Evolutionary conservation across 148 eudicot genomes (phyloP), one percentile per base, ranked within the genome.

Genomic region (Cornus florida): DNA sequence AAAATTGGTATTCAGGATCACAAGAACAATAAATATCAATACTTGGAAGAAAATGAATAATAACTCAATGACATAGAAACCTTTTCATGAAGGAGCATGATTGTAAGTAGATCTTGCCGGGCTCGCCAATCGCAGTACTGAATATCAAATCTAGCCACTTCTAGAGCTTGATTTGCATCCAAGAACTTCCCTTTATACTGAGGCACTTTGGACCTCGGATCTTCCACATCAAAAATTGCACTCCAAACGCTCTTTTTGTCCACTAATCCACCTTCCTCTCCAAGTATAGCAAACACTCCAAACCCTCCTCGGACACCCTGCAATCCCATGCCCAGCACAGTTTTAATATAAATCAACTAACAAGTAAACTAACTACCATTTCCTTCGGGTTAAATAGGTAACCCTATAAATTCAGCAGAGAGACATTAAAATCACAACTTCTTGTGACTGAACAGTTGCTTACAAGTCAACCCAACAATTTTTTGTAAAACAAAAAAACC

Each of bases 101-200:
- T 96, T 7, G 94, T 81, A 64, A 96, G 97, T 62, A 96, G 88
- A 87, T 96, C 99, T 78, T 96, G 98, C 5, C 99, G 89, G 67
- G 99, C 99, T 71, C 96, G 90, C 98, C 99, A 96, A 88, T 96
- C 99, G 72, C 91, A 91, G 78, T 96, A 96, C 38, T 96, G 98
- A 31, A 96, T 85, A 82, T 93, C 98, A 78, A 81, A 92, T 78
- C 98, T 82, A 81, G 94, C 99, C 57, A 96, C 91, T 82, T 93
- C 97, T 35, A 96, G 79, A 19, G 97, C 99, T 83, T 93, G 92
- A 83, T 93, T 76, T 3, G 82, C 95, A 80, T 96, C 99, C 75
- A 96, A 70, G 77, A 96, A 84, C 84, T 92, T 96, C 77, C 98
- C 98, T 88, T 93, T 92, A 50, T 71, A 77, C 28, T 80, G 86